Base-by-base conservation (phyloP, 2,329 filamentous ascomycete genomes). In the Pseudogymnoascus sp. region DNA sequence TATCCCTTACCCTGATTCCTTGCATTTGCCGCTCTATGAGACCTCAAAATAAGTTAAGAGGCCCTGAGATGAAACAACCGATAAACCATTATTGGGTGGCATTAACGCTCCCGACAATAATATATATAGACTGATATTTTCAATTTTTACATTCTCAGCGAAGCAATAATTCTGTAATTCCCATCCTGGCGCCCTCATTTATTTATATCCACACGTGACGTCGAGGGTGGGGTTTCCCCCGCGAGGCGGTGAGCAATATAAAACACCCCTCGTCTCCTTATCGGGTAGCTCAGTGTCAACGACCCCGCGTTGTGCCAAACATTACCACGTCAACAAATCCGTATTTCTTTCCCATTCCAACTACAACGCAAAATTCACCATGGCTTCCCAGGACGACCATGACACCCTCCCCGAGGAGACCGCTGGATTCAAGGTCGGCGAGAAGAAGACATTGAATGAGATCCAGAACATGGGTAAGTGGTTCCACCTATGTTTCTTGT, bases 361-460 rank as follows among this genome's bases (percentile, higher is more conserved):
- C 37, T 39, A 58, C 34, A 60, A 60, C 57, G 14, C 34, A 25
- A 41, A 32, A 54, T 20, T 54, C 28, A 80, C 69, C 70, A 90
- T 90, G 87, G 80, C 86, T 67, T 82, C 79, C 54, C 62, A 83
- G 72, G 79, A 87, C 66, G 83, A 90, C 11, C 91, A 96, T 64
- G 93, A 97, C 71, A 85, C 93, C 68, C 81, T 89, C 75, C 88
- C 91, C 66, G 89, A 94, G 79, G 83, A 88, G 78, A 97, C 92
- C 67, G 87, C 92, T 78, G 93, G 93, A 74, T 97, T 97, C 87
- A 97, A 95, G 85, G 89, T 97, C 73, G 92, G 91, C 68, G 91
- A 97, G 84, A 97, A 97, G 87, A 96, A 97, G 84, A 95, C 90
- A 69, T 82, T 99, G 72, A 90, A 93, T 66, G 90, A 97, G 76